phyloP scores from a whole-genome alignment of 371 early-diverging fungal species.

The Lichtheimia ornata region DNA sequence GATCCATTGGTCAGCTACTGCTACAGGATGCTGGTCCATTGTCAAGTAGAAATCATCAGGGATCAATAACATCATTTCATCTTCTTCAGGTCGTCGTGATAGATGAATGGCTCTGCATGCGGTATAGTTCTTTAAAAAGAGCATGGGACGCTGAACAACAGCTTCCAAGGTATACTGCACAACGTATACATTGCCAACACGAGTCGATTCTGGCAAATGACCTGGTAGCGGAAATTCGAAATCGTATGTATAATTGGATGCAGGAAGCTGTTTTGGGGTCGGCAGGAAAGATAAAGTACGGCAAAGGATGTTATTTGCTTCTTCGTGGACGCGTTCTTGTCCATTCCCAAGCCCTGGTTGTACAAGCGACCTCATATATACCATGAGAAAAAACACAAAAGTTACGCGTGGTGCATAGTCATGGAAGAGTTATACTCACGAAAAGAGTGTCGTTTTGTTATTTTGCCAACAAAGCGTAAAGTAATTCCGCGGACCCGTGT shows the following conservation, averaged over 20 bases:
- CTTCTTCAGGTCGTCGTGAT: conserved; percentile 23
- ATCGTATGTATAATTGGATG: conserved; percentile 34
- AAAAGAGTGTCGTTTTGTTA: conserved; percentile 8
- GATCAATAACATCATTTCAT: conserved; percentile 18
- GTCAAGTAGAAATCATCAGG: conserved; percentile 11
- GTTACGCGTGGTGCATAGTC: neutral
- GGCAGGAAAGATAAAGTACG: conserved; percentile 35
- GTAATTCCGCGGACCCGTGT: conserved; percentile 35
- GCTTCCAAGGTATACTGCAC: conserved; percentile 41
- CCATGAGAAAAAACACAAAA: conserved; percentile 2
- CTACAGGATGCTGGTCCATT: conserved; percentile 29
- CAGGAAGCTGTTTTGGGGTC: conserved; percentile 16
- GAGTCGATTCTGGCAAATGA: conserved; percentile 39
- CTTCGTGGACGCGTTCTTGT: conserved; percentile 30
- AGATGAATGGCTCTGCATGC: conserved; percentile 20
- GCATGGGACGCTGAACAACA: conserved; percentile 27
- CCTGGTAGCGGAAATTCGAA: conserved; percentile 44
- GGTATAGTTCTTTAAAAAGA: conserved; percentile 26
- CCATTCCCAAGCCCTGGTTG: conserved; percentile 9
- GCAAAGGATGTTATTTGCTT: conserved; percentile 27
- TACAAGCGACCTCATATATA: neutral
- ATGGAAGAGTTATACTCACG: conserved; percentile 26
- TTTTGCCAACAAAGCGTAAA: conserved; percentile 30
- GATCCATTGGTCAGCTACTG: conserved; percentile 36
- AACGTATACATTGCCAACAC: conserved; percentile 30